phyloP scores from a whole-genome alignment of 2,329 filamentous ascomycete species.

The Fusarium sp. region DNA sequence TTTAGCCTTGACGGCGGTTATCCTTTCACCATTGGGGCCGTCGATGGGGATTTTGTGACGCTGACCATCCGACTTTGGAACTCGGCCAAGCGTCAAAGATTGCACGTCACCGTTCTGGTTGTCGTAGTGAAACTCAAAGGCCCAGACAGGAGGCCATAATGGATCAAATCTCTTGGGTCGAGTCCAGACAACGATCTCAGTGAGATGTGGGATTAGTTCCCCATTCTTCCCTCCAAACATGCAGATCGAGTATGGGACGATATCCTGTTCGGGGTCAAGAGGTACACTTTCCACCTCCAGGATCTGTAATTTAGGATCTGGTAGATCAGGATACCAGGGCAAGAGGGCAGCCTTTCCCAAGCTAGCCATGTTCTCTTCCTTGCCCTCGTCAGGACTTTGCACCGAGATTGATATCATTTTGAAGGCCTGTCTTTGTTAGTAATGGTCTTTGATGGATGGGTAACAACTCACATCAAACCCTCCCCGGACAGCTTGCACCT shows the following conservation, averaged over 20 bases:
- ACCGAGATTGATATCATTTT: slow-evolving; percentile 15
- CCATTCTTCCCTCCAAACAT: slow-evolving; percentile 13
- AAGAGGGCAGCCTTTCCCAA: slow-evolving; percentile 1
- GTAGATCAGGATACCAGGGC: slow-evolving; percentile 9
- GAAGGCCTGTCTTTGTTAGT: not conserved
- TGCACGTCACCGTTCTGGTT: not conserved
- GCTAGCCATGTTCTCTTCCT: not conserved
- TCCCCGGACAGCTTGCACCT: not conserved
- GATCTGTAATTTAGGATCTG: slow-evolving; percentile 4
- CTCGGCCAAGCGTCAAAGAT: slow-evolving; percentile 1
- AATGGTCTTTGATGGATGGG: not conserved
- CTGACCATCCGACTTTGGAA: not conserved
- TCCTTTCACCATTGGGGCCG: slow-evolving; percentile 11
- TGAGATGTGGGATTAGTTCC: slow-evolving; percentile 6
- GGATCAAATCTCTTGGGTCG: too few relatives aligned
- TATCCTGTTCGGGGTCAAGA: too few relatives aligned
- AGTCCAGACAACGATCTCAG: not conserved
- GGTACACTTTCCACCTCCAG: not conserved
- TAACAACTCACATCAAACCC: slow-evolving; percentile 12
- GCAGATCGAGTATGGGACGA: not conserved
- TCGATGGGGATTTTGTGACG: not conserved
- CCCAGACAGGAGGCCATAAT: too few relatives aligned
- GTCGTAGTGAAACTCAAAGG: slow-evolving; percentile 11
- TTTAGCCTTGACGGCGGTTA: not conserved
- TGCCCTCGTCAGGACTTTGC: not conserved